Evolutionary conservation across 164 flowering plant species (phyloP), one percentile per base, ranked within the genome.

Genomic region (Dillenia suffruticosa): DNA sequence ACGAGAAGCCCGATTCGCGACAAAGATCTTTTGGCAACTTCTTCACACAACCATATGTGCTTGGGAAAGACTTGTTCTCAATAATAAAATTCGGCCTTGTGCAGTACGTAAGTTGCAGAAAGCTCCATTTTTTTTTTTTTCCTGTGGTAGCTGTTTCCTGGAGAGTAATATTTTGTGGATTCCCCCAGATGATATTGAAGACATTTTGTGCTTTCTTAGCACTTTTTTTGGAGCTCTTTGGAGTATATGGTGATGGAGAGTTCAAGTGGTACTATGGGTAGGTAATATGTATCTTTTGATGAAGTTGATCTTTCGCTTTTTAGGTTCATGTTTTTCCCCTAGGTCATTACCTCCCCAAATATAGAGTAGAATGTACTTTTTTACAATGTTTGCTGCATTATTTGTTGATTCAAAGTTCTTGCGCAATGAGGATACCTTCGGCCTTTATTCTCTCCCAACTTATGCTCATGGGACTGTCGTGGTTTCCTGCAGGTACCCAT

Each of bases 241-340:
- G 97, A 16, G 89, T 87, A 19, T 93, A 90, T 74, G 94, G 97
- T 43, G 87, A 87, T 61, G 94, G 98, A 48, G 81, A 90, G 69
- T 90, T 93, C 79, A 87, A 87, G 79, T 93, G 94, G 98, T 63
- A 84, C 54, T 88, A 81, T 61, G 98, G 97, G 97, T 93, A 84
- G 24, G 93, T 74, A 51, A 60, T 44, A 26, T 47, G 40, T 48
- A 45, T 17, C 40, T 32, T 32, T 32, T 32, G 40, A 4, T 32
- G 40, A 32, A 32, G 40, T 32, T 32, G 40, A 5, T 32, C 7
- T 32, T 5, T 32, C 40, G 5, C 40, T 32, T 32, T 32, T 32
- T 4, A 32, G 40, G 6, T 32, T 32, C 40, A 32, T 7, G 40
- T 32, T 32, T 32, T 32, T 32, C 40, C 40, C 40, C 40, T 32